Conservation (phyloP, 2,329 filamentous ascomycete genomes). For the Hysterium pulicare region DNA sequence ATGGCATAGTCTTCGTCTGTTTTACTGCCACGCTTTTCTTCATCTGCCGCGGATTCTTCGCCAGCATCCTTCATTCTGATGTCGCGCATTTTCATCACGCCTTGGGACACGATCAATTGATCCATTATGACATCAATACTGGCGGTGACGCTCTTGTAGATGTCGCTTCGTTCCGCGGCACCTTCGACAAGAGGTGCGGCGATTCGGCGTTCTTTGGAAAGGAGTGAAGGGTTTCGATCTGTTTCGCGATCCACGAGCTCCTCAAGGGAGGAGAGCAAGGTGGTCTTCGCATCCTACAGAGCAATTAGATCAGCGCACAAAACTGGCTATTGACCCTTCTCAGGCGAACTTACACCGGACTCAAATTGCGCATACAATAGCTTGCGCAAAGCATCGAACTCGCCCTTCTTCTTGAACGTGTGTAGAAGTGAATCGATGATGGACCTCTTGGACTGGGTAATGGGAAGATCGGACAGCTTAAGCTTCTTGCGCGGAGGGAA, state of each 20-base stretch:
- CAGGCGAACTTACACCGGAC: conserved; percentile 55
- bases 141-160: conserved; percentile 69
- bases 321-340: conserved; percentile 2
- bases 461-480: conserved; percentile 71
- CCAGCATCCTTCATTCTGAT: conserved; percentile 67
- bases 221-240: conserved; percentile 68
- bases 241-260: conserved; percentile 70
- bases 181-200: conserved; percentile 74
- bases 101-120: conserved; percentile 55
- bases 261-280: conserved; percentile 64
- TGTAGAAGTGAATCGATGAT: conserved; percentile 74
- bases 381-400: conserved; percentile 75
- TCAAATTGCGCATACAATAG: conserved; percentile 73
- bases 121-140: conserved; percentile 68
- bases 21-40: conserved; percentile 64
- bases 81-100: conserved; percentile 67
- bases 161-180: conserved; percentile 69
- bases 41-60: conserved; percentile 63
- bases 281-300: conserved; percentile 63
- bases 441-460: conserved; percentile 68
- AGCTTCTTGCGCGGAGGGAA: conserved; percentile 53
- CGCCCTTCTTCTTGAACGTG: conserved; percentile 81
- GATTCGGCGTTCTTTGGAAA: conserved; percentile 70
- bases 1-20: conserved; percentile 70
- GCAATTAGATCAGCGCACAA: conserved; percentile 2